Conservation (phyloP, 202 grass and related monocot genomes). For the Brachypodium distachyon region DNA sequence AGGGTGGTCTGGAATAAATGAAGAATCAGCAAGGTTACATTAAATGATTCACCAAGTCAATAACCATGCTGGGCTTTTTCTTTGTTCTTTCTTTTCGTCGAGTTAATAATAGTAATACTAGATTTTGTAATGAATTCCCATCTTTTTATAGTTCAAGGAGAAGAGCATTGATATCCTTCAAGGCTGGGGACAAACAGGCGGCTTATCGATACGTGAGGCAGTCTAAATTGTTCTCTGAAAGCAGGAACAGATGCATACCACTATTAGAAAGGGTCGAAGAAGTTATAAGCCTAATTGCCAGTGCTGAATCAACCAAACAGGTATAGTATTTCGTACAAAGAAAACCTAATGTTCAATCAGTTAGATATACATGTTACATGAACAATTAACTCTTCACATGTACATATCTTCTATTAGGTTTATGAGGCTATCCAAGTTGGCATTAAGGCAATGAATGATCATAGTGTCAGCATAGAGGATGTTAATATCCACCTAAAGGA, state of each 20-base stretch:
- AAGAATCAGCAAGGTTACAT: background rate
- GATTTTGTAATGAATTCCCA: background rate
- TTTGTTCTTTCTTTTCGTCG: background rate
- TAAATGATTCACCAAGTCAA: background rate
- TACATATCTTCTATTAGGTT: conserved; percentile 44
- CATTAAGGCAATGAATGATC: conserved; percentile 57
- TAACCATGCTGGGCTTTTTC: background rate
- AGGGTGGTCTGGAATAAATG: background rate
- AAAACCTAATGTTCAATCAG: background rate
- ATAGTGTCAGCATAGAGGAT: conserved; percentile 57
- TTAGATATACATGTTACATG: background rate
- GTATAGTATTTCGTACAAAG: conserved; percentile 16
- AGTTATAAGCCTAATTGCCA: conserved; percentile 52
- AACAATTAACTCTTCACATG: conserved; percentile 8
- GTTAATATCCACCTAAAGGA: conserved; percentile 64
- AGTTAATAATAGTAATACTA: background rate
- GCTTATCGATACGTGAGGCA: conserved; percentile 54
- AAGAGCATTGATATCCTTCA: conserved; percentile 57
- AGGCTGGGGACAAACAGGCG: conserved; percentile 60
- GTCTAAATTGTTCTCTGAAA: conserved; percentile 69
- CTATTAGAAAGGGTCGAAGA: conserved; percentile 70
- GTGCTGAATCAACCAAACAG: conserved; percentile 78
- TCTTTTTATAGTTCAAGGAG: conserved; percentile 54
- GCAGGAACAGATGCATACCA: conserved; percentile 38
- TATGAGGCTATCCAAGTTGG: conserved; percentile 80